phyloP scores from a whole-genome alignment of 73 alveolate species.

The Paramecium primaurelia region DNA sequence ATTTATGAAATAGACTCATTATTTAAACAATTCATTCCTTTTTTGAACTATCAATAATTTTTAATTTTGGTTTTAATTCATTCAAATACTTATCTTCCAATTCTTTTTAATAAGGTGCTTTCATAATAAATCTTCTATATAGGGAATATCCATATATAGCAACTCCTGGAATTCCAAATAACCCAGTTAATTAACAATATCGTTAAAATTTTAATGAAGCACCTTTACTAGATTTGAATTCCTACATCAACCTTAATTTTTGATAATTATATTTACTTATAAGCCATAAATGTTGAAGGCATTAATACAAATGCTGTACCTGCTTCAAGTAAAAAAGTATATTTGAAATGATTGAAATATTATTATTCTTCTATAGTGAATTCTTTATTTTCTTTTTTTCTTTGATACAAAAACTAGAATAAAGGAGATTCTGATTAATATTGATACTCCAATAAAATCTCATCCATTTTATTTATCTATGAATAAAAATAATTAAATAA shows the following conservation, averaged over 20 bases:
- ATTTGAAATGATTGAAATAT: not conserved
- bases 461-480: not conserved
- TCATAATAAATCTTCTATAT: not conserved
- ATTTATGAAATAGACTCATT: not conserved
- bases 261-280: not conserved
- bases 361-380: not conserved
- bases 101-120: not conserved
- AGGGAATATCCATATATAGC: not conserved
- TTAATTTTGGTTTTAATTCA: conserved; percentile 2
- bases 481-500: not conserved
- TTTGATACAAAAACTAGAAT: not conserved
- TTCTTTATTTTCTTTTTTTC: not conserved
- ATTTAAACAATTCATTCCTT: not conserved
- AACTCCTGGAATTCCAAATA: not conserved
- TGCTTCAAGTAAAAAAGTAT: not conserved
- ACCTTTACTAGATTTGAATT: not conserved
- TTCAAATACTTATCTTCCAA: not conserved
- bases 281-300: conserved; percentile 31
- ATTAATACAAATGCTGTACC: not conserved
- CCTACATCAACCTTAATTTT: not conserved
- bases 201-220: not conserved
- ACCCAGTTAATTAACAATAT: not conserved
- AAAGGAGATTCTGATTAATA: conserved; percentile 1
- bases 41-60: conserved; percentile 17
- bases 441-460: not conserved